Evolutionary conservation across 257 asterid species (phyloP).

Genomic region (Paraleonurus japonicus): DNA sequence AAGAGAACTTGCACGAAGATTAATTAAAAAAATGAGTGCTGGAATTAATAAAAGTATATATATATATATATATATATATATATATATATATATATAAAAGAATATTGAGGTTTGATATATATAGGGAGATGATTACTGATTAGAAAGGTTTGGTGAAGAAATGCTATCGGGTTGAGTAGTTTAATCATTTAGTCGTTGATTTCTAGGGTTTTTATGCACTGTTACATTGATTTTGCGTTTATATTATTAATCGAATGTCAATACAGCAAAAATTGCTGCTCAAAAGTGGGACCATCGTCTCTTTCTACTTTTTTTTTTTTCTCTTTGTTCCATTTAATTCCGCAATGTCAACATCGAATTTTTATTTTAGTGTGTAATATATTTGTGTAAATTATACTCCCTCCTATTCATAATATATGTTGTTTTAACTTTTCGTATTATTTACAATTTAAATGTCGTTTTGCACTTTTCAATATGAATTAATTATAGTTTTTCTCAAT

Average conservation of each 20-base stretch:
- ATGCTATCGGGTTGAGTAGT: conserved; percentile 26
- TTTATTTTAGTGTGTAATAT: too few relatives aligned
- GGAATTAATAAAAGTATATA: too few relatives aligned
- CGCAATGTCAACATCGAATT: neutral
- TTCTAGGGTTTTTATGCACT: conserved; percentile 23
- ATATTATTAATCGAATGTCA: too few relatives aligned
- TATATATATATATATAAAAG: neutral
- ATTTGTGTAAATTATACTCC: too few relatives aligned
- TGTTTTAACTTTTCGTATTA: too few relatives aligned
- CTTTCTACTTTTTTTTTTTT: neutral
- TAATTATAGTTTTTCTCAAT: too few relatives aligned
- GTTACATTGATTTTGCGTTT: conserved; percentile 25
- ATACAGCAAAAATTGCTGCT: neutral
- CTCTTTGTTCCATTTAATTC: neutral
- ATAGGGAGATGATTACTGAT: neutral
- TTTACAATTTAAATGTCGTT: too few relatives aligned
- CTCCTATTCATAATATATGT: too few relatives aligned
- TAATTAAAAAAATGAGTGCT: neutral
- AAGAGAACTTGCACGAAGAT: neutral
- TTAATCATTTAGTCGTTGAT: conserved; percentile 43
- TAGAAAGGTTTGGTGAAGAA: conserved; percentile 32
- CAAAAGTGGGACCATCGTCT: neutral
- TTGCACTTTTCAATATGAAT: too few relatives aligned
- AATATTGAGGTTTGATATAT: neutral
- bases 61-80: too few relatives aligned